Conservation (phyloP, 495 filamentous ascomycete species). For the Tuber indicum region DNA sequence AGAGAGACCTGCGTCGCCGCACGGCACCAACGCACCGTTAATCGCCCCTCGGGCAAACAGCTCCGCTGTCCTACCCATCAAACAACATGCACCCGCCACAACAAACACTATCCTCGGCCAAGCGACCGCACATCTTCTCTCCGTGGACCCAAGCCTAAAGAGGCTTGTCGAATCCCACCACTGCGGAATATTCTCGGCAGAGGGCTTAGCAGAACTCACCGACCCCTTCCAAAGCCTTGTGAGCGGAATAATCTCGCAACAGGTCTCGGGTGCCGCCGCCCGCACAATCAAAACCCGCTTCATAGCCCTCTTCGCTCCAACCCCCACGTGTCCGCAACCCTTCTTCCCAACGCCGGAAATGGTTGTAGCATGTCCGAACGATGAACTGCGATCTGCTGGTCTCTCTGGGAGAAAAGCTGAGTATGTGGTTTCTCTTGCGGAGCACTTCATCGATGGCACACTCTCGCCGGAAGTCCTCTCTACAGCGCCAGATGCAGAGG, state of each 20-base stretch:
- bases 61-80: slow-evolving; percentile 57
- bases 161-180: slow-evolving; percentile 65
- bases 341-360: slow-evolving; percentile 70
- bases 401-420: slow-evolving; percentile 90
- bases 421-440: slow-evolving; percentile 76
- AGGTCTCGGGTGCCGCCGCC: slow-evolving; percentile 88
- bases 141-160: slow-evolving; percentile 65
- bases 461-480: slow-evolving; percentile 68
- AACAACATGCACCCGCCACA: slow-evolving; percentile 50
- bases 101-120: slow-evolving; percentile 69
- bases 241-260: slow-evolving; percentile 88
- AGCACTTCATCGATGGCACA: slow-evolving; percentile 70
- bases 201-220: slow-evolving; percentile 71
- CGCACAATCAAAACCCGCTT: slow-evolving; percentile 81
- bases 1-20: slow-evolving; percentile 34
- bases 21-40: slow-evolving; percentile 64
- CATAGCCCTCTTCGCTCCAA: slow-evolving; percentile 61
- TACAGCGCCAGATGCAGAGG: slow-evolving; percentile 73
- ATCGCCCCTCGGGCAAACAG: slow-evolving; percentile 71
- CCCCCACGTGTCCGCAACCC: slow-evolving; percentile 32
- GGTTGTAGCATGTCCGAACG: slow-evolving; percentile 55
- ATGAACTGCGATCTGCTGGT: slow-evolving; percentile 70
- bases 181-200: slow-evolving; percentile 71
- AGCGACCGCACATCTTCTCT: slow-evolving; percentile 70
- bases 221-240: slow-evolving; percentile 80